Evolutionary conservation across 1,139 yeast species (phyloP), one percentile per base, ranked within the genome.

Genomic region (Candida pseudoviswanathii): DNA sequence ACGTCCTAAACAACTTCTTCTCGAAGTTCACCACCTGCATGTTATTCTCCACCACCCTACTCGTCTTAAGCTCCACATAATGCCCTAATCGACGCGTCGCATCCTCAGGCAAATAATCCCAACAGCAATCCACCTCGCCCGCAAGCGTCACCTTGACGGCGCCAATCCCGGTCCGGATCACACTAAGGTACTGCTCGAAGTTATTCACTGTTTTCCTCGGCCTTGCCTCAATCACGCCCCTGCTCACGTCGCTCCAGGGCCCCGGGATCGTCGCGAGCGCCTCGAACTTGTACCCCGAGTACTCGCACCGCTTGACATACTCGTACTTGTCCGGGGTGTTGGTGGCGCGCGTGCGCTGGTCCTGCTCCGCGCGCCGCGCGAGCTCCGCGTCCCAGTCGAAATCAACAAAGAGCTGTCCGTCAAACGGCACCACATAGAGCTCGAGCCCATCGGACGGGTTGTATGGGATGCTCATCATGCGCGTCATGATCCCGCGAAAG

Each of bases 121-220:
- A 86, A 8, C 86, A 85, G 63, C 97, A 86, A 66, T 92, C 98
- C 16, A 92, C 89, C 66, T 94, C 98, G 1, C 97, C 97, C 1
- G 94, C 97, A 43, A 92, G 68, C 2, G 89, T 64, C 42, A 91
- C 68, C 58, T 80, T 82, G 27, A 83, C 78, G 47, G 78, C 78
- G 3, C 97, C 97, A 9, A 91, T 83, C 1, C 97, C 96, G 0
- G 97, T 86, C 54, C 82, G 78, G 5, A 91, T 94, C 26, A 91
- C 86, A 1, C 89, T 79, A 40, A 88, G 77, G 61, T 82, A 91
- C 66, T 89, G 96, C 58, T 85, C 92, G 56, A 83, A 83, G 62
- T 85, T 88, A 59, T 77, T 84, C 10, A 86, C 95, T 1, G 68
- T 67, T 53, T 73, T 73, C 58, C 80, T 82, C 47, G 71, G 66